phyloP scores from a whole-genome alignment of 1,284 basidiomycete species.

The Cerioporus squamosus region DNA sequence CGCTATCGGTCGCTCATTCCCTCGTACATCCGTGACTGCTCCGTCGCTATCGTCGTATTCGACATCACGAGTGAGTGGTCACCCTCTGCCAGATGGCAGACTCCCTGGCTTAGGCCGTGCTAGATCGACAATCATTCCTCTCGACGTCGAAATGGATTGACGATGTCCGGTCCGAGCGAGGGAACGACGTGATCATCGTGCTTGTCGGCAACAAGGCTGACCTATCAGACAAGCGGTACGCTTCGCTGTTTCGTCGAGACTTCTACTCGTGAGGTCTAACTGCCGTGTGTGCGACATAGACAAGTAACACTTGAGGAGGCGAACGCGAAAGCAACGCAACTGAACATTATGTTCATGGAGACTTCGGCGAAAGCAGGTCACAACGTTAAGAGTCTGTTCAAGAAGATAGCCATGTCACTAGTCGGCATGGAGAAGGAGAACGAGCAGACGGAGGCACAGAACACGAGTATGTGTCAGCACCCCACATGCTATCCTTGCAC shows the following conservation, averaged over 20 bases:
- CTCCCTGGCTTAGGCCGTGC: not conserved
- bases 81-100: not conserved
- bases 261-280: no score
- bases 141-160: constrained; percentile 99
- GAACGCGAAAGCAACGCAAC: constrained; percentile 89
- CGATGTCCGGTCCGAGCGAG: constrained; percentile 96
- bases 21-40: constrained; percentile 98
- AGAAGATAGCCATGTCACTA: constrained; percentile 98
- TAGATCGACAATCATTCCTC: constrained; percentile 95
- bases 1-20: constrained; percentile 98
- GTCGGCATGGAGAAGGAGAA: constrained; percentile 93
- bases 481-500: no score
- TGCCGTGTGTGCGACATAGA: constrained; percentile 44
- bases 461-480: constrained; percentile 61
- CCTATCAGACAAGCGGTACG: constrained; percentile 89
- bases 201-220: constrained; percentile 99
- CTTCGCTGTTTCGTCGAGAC: no score
- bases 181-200: constrained; percentile 98
- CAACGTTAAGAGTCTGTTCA: constrained; percentile 98
- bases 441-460: constrained; percentile 64
- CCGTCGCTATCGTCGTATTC: constrained; percentile 97
- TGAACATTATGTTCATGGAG: constrained; percentile 99
- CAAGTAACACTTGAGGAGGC: constrained; percentile 99
- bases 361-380: constrained; percentile 99
- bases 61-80: constrained; percentile 91